A percentile compares a stretch with the other conserved stretches of the same genome.
Conservation (phyloP, 371 early-diverging fungal genomes). For the Mortierella sp. region DNA sequence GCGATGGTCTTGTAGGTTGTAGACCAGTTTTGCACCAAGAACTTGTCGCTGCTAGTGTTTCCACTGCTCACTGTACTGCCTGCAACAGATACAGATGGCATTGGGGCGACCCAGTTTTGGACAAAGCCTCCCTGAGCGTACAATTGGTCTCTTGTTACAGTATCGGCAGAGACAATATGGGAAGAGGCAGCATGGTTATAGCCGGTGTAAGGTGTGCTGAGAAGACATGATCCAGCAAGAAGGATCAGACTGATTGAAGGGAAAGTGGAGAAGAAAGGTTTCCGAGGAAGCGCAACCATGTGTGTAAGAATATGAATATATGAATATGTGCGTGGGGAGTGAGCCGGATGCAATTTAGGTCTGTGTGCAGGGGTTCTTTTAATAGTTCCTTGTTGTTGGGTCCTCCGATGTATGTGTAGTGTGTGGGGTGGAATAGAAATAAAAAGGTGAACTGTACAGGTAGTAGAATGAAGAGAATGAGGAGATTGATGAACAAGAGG, state of each 20-base stretch:
- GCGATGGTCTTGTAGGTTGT: slow-evolving; percentile 41
- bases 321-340: too few species aligned
- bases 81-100: slow-evolving; percentile 25
- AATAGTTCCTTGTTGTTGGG: neutral
- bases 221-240: slow-evolving; percentile 27
- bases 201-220: slow-evolving; percentile 7
- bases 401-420: too few species aligned
- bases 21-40: slow-evolving; percentile 41
- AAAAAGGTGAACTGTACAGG: neutral
- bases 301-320: slow-evolving; percentile 1
- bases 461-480: neutral
- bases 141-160: slow-evolving; percentile 41
- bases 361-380: neutral
- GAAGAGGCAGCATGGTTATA: slow-evolving; percentile 3
- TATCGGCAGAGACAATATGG: slow-evolving; percentile 15
- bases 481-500: neutral
- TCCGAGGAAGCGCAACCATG: slow-evolving; percentile 18
- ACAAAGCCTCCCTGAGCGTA: slow-evolving; percentile 38
- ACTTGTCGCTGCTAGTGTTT: slow-evolving; percentile 16
- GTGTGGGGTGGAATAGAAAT: neutral
- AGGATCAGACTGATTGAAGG: slow-evolving; percentile 17
- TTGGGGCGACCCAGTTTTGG: slow-evolving; percentile 48
- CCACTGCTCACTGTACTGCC: neutral
- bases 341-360: too few species aligned
- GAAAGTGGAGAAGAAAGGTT: slow-evolving; percentile 1